Conservation (phyloP, 2,329 filamentous ascomycete genomes). For the Aureobasidium sp. region DNA sequence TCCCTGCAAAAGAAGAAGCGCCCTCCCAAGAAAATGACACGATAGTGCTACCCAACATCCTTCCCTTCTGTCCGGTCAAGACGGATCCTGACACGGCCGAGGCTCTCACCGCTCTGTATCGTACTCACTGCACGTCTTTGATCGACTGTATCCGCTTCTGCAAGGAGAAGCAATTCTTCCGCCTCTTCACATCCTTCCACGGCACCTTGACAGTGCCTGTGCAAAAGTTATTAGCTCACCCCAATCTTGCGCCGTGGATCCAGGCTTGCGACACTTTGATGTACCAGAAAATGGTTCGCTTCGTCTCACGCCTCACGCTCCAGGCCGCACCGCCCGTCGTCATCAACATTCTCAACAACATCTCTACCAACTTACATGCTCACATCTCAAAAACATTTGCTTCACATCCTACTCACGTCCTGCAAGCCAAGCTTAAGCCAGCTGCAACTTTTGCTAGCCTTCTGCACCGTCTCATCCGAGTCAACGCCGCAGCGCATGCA, state of each 20-base stretch:
- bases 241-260: conserved; percentile 81
- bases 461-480: conserved; percentile 77
- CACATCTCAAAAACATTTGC: conserved; percentile 84
- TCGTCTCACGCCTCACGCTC: conserved; percentile 78
- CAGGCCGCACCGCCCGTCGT: conserved; percentile 87
- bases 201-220: conserved; percentile 95
- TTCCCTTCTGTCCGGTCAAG: conserved; percentile 68
- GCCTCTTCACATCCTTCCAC: conserved; percentile 89
- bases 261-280: conserved; percentile 91
- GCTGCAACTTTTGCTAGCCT: conserved; percentile 83
- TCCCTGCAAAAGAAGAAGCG: conserved; percentile 53
- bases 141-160: conserved; percentile 94
- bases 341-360: conserved; percentile 77
- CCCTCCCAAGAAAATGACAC: conserved; percentile 58
- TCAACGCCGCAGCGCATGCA: conserved; percentile 89
- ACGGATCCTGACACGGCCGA: conserved; percentile 84
- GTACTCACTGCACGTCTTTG: conserved; percentile 89
- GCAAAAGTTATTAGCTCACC: conserved; percentile 80
- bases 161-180: conserved; percentile 94
- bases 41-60: conserved; percentile 77
- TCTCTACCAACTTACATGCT: conserved; percentile 70
- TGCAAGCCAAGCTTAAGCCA: conserved; percentile 79
- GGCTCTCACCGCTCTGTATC: conserved; percentile 79
- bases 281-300: conserved; percentile 94
- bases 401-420: conserved; percentile 74